Percentiles rank a stretch among this genome's conserved stretches.
Conservation (phyloP, 345 rosid species). For the Populus davidiana region DNA sequence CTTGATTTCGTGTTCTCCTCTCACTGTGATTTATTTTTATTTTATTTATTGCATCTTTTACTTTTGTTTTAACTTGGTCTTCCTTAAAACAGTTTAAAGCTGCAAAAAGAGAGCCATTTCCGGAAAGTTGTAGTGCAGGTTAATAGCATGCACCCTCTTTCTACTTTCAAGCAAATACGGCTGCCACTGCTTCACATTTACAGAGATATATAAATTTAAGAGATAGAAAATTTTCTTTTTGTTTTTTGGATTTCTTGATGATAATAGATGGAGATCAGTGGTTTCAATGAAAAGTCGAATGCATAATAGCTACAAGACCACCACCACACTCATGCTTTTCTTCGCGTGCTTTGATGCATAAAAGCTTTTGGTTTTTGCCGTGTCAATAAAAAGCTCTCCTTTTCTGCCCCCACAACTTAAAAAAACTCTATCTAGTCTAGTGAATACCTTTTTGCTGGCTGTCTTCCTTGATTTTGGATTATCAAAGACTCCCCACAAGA, state of each 20-base stretch:
- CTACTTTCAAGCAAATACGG: slow-evolving; percentile 40
- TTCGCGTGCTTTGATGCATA: slow-evolving; percentile 54
- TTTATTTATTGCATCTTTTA: neutral
- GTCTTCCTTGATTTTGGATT: slow-evolving; percentile 62
- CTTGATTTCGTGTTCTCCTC: neutral
- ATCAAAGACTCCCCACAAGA: neutral
- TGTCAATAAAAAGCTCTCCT: slow-evolving; percentile 20
- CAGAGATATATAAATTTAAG: slow-evolving; percentile 16
- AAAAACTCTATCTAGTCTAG: slow-evolving; percentile 22
- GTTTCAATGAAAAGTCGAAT: slow-evolving; percentile 52
- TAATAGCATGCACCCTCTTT: slow-evolving; percentile 61
- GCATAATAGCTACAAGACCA: slow-evolving; percentile 13
- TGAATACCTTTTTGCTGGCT: slow-evolving; percentile 41
- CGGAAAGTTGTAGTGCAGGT: slow-evolving; percentile 65
- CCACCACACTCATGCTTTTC: slow-evolving; percentile 37
- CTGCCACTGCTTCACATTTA: neutral
- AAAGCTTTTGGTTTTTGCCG: slow-evolving; percentile 27
- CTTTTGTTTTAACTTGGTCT: slow-evolving; percentile 26
- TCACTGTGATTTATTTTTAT: neutral
- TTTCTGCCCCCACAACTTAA: slow-evolving; percentile 45
- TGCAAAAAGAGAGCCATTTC: slow-evolving; percentile 69
- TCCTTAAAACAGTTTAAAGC: slow-evolving; percentile 52
- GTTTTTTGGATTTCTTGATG: neutral
- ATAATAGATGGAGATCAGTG: neutral
- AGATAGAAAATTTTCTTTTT: neutral